Conservation (phyloP, 495 filamentous ascomycete species). For the Xylona heveae region DNA sequence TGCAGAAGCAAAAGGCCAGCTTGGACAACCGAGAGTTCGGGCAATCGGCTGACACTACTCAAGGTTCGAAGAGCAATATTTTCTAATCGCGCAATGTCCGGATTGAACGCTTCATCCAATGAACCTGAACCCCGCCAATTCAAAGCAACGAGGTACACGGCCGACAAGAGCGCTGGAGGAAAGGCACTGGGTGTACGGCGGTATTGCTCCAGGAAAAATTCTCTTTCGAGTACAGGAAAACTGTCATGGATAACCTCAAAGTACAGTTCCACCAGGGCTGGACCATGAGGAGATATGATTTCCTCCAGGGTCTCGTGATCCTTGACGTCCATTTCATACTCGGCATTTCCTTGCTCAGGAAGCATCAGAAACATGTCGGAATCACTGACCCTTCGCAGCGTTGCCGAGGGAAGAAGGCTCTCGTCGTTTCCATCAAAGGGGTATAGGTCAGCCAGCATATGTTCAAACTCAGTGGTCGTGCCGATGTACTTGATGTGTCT, state of each 20-base stretch:
- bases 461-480: conserved; percentile 45
- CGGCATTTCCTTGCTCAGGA: conserved; percentile 32
- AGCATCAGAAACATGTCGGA: conserved; percentile 70
- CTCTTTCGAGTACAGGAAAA: conserved; percentile 78
- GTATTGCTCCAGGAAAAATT: conserved; percentile 71
- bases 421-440: conserved; percentile 52
- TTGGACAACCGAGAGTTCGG: conserved; percentile 86
- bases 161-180: conserved; percentile 66
- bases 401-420: conserved; percentile 41
- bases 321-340: conserved; percentile 34
- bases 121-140: conserved; percentile 51
- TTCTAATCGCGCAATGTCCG: conserved; percentile 58
- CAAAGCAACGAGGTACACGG: conserved; percentile 76
- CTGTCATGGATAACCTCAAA: conserved; percentile 74
- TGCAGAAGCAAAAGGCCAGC: conserved; percentile 79
- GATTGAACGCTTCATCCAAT: conserved; percentile 40
- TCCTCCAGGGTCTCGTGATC: conserved; percentile 64
- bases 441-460: conserved; percentile 47
- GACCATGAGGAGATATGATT: conserved; percentile 62
- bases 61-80: conserved; percentile 51
- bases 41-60: conserved; percentile 54
- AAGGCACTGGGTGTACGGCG: conserved; percentile 52
- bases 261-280: conserved; percentile 65
- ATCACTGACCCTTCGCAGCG: conserved; percentile 59
- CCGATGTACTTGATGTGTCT: neutral